Evolutionary conservation across 2,329 filamentous ascomycete species (phyloP).

Genomic region (Claviceps purpurea): DNA sequence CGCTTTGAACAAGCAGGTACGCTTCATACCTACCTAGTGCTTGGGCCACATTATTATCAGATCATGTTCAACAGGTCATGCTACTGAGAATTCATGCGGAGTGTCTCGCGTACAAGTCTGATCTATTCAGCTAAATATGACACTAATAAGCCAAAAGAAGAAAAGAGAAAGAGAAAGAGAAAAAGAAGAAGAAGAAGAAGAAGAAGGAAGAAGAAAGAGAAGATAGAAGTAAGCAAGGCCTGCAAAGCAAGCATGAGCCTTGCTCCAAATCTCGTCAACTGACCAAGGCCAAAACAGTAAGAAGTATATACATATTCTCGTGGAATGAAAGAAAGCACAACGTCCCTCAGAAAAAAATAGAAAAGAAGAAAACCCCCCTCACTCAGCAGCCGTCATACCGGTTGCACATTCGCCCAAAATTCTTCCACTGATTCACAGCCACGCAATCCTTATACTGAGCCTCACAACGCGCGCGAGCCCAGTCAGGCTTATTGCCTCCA

Average conservation of each 20-base stretch:
- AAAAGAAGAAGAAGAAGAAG: no score
- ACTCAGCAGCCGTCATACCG: conserved; percentile 18
- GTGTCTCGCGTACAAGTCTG: no score
- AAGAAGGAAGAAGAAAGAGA: no score
- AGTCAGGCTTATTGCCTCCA: conserved; percentile 18
- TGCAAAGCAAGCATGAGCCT: not conserved
- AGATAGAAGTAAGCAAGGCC: not conserved
- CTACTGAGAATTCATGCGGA: no score
- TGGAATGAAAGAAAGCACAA: not conserved
- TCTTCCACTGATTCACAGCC: conserved; percentile 25
- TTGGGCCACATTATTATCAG: no score
- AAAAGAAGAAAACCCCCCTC: not conserved
- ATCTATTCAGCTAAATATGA: no score
- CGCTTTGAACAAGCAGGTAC: no score
- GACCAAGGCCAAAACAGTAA: not conserved
- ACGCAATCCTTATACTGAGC: conserved; percentile 37
- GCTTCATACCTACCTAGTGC: no score
- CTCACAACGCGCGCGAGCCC: conserved; percentile 29
- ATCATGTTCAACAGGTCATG: no score
- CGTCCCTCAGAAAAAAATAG: not conserved
- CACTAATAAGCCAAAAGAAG: no score
- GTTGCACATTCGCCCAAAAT: conserved; percentile 25
- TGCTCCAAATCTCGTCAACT: not conserved
- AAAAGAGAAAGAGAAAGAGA: no score
- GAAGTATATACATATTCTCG: not conserved